These are phyloP conservation scores for Dicorynia guianensis DNA, from an alignment of 306 rosid species.

Conservation along the genomic window DNA sequence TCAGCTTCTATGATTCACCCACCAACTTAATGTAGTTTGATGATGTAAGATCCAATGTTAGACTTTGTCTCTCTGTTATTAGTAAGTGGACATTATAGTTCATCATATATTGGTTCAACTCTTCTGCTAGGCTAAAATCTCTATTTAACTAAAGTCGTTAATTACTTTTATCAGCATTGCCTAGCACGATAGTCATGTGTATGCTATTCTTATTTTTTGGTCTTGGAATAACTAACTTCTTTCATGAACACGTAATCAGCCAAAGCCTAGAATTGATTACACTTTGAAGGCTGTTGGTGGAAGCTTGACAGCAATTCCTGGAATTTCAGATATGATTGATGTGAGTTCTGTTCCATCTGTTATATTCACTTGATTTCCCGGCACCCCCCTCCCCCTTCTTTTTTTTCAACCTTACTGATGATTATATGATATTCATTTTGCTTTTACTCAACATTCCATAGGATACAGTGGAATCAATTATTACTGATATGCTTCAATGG, in stretches of 20 bases:
- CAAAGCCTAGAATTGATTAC: constrained; percentile 89
- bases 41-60: background rate
- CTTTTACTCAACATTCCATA: constrained; percentile 40
- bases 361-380: background rate
- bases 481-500: constrained; percentile 96
- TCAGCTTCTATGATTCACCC: constrained; percentile 1
- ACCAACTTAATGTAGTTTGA: background rate
- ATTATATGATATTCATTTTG: constrained; percentile 30
- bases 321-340: constrained; percentile 97
- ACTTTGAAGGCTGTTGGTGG: constrained; percentile 92
- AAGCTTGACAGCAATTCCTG: constrained; percentile 93
- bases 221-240: constrained; percentile 26
- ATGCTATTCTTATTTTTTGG: constrained; percentile 3
- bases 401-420: background rate
- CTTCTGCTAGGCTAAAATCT: constrained; percentile 5
- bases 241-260: constrained; percentile 62
- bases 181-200: constrained; percentile 5
- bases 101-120: constrained; percentile 14
- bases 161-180: constrained; percentile 28
- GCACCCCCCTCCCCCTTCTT: background rate
- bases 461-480: constrained; percentile 84
- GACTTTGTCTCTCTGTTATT: background rate
- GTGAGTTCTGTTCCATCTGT: constrained; percentile 54
- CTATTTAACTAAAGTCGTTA: constrained; percentile 8
- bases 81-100: constrained; percentile 23